Evolutionary conservation across 1,284 basidiomycete species (phyloP), one percentile per base, ranked within the genome.

Genomic region (Cutaneotrichosporon curvatum): DNA sequence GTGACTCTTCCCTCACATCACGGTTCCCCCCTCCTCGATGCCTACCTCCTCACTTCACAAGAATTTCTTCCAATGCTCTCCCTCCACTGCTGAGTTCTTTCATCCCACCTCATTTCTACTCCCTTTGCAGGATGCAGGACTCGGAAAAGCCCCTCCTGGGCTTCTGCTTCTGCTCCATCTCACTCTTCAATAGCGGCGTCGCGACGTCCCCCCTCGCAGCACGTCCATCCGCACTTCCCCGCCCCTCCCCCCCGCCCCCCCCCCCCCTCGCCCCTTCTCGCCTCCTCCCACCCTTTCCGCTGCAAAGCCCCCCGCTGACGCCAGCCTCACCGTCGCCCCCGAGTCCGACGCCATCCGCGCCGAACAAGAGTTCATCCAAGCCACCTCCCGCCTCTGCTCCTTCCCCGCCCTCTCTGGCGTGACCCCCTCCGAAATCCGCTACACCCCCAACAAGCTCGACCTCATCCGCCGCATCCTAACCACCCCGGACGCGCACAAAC

Each of bases 321-420:
- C n/a, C n/a, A n/a, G 91, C 58, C 75, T 95, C 43, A 74, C 81
- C 36, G 85, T 94, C 3, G 81, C 85, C 1, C 74, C 74, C 4
- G 68, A 75, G 11, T 83, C 87, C 0, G 77, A 81, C 9, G 75
- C 75, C 0, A 77, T 91, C 46, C 59, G 70, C 12, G 76, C 74
- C 55, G 87, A 95, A 66, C 84, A 83, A 48, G 84, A 89, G 53
- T 95, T 95, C 68, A 94, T 96, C 53, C 89, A 95, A 73, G 91
- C 91, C 2, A 96, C 92, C 0, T 70, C 67, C 3, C 61, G 65
- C 16, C 52, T 70, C 84, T 84, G 45, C 79, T 86, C 28, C 79
- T 96, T 42, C 82, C 39, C 40, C 19, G 81, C 34, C 84, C 87
- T 20, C 87, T 85, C 76, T 11, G 50, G 50, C 16, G 82, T 95